Evolutionary conservation across 345 rosid genomes (phyloP), one percentile per base, ranked within the genome.

Genomic region (Syzygium jambos): DNA sequence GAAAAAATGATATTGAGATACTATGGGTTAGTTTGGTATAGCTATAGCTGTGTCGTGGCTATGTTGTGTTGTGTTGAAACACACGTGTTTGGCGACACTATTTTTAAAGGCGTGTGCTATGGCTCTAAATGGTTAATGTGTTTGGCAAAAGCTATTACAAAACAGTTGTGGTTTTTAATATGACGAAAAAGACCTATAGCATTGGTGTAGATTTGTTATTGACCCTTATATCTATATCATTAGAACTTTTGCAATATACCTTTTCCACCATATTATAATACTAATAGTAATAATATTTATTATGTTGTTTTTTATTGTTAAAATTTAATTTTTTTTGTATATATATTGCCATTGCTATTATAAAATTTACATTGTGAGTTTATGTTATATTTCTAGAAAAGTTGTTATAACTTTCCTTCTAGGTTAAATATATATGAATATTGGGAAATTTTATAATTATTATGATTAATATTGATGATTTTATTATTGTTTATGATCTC

Each of bases 251-350:
- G 30, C 27, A 59, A 59, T 59, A 59, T 59, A 27, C 30, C 27
- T 25, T 59, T 59, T 59, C 65, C 65, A 59, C 65, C 30, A 27
- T 59, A 59, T 59, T 2, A 59, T 27, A 13, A 27, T 0, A n/a
- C 27, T 0, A n/a, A 59, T 0, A 8, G 21, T 1, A 21, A 54
- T 0, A 7, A 19, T 0, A 2, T 17, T 2, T 2, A 23, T 56
- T 12, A 27, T 61, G 34, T 13, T 27, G 3, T 61, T 61, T 61
- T 13, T 61, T 61, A 3, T 61, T 61, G 34, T n/a, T 61, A 6
- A 13, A n/a, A 14, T n/a, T 63, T 63, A 21, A 29, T 6, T 10
- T 63, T 63, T 63, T 63, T 6, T n/a, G 4, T 63, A 63, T 63
- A n/a, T 63, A n/a, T 7, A 7, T 6, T n/a, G 77, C 29, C 77